Percentiles rank a stretch among this genome's conserved stretches.
Conservation (phyloP, 2,329 filamentous ascomycete species). For the Dactylellina cionopaga region DNA sequence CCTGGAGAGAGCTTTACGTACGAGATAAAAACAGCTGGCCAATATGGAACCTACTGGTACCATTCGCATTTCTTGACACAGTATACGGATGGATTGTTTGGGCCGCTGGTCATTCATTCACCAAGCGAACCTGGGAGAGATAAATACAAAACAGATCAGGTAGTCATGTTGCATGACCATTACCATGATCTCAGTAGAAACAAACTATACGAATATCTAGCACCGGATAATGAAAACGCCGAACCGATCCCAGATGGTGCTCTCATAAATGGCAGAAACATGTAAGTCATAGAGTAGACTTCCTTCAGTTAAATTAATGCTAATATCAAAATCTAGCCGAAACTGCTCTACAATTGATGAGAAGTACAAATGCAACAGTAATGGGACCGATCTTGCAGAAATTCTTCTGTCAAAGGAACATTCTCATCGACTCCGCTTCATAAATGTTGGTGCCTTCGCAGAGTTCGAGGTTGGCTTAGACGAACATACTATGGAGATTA, state of each 20-base stretch:
- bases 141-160: slow-evolving; percentile 69
- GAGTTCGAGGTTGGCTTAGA: slow-evolving; percentile 78
- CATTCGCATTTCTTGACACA: slow-evolving; percentile 74
- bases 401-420: slow-evolving; percentile 67
- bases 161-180: slow-evolving; percentile 77
- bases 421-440: slow-evolving; percentile 73
- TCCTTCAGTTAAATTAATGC: not conserved
- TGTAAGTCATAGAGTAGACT: too few relatives aligned
- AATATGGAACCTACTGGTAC: slow-evolving; percentile 68
- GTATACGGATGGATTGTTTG: slow-evolving; percentile 75
- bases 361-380: slow-evolving; percentile 48
- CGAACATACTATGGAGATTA: slow-evolving; percentile 69
- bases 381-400: slow-evolving; percentile 58
- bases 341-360: slow-evolving; percentile 52
- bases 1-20: slow-evolving; percentile 73
- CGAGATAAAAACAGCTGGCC: slow-evolving; percentile 70
- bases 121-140: slow-evolving; percentile 66
- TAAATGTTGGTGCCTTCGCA: slow-evolving; percentile 77
- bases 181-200: slow-evolving; percentile 71
- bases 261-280: slow-evolving; percentile 68
- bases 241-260: slow-evolving; percentile 74
- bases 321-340: slow-evolving; percentile 4
- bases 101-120: slow-evolving; percentile 74
- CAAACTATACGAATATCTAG: slow-evolving; percentile 68
- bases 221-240: slow-evolving; percentile 67